phyloP scores from a whole-genome alignment of 305 asterid genomes.

The Fraxinus platypoda region DNA sequence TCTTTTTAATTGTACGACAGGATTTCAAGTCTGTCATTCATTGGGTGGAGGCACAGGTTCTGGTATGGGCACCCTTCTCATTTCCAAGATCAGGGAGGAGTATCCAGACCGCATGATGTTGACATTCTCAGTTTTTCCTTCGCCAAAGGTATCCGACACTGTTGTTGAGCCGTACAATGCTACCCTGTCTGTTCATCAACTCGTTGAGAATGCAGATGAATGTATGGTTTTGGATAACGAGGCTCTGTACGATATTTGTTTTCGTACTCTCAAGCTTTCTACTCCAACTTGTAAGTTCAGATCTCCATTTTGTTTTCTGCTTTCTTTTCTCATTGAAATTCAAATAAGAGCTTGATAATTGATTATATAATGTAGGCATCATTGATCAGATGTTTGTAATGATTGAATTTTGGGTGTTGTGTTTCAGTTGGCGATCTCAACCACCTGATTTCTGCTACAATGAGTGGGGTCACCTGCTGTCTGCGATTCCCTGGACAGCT shows the following conservation, averaged over 20 bases:
- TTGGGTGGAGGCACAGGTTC: slow-evolving; percentile 67
- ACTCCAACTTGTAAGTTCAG: slow-evolving; percentile 53
- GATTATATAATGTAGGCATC: neutral
- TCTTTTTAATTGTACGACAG: slow-evolving; percentile 22
- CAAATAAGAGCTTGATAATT: neutral
- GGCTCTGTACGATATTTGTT: slow-evolving; percentile 56
- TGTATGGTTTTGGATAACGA: slow-evolving; percentile 65
- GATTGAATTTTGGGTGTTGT: neutral
- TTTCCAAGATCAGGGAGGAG: slow-evolving; percentile 59
- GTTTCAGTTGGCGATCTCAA: slow-evolving; percentile 56
- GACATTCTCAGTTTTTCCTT: slow-evolving; percentile 58
- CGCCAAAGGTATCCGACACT: slow-evolving; percentile 58
- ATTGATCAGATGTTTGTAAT: neutral
- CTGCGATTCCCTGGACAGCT: slow-evolving; percentile 57
- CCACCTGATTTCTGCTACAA: slow-evolving; percentile 57
- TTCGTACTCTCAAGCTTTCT: slow-evolving; percentile 57
- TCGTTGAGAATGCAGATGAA: slow-evolving; percentile 62
- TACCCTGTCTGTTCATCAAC: slow-evolving; percentile 57
- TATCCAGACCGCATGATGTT: slow-evolving; percentile 62
- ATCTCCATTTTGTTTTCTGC: neutral
- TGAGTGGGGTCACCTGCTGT: slow-evolving; percentile 64
- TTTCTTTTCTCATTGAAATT: neutral
- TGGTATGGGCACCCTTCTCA: slow-evolving; percentile 63
- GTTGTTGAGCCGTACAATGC: slow-evolving; percentile 66
- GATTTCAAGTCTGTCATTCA: slow-evolving; percentile 62